Conservation (phyloP, 179 eudicot genomes). For the Nepenthes alata region DNA sequence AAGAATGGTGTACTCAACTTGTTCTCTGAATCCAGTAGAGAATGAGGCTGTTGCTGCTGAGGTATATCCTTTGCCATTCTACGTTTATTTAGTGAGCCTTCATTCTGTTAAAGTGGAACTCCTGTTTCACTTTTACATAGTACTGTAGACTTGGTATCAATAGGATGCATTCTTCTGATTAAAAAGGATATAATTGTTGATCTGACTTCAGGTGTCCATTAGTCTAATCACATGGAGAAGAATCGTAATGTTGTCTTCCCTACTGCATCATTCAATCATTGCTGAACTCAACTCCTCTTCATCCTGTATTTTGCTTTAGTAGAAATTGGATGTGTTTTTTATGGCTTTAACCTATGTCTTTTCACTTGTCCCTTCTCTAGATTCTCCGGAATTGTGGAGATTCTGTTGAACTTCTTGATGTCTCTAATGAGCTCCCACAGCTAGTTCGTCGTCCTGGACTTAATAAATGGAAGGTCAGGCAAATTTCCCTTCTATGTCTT, state of each 20-base stretch:
- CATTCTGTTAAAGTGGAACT: neutral
- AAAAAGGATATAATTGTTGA: neutral
- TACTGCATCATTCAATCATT: neutral
- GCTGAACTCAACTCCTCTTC: neutral
- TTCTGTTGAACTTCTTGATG: conserved; percentile 83
- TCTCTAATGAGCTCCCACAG: conserved; percentile 78
- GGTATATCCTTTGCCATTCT: conserved; percentile 26
- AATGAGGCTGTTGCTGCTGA: conserved; percentile 95
- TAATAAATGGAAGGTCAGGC: conserved; percentile 82
- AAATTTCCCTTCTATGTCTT: neutral
- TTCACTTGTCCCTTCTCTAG: conserved; percentile 22
- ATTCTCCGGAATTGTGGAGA: conserved; percentile 73
- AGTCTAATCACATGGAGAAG: neutral
- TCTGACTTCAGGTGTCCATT: neutral
- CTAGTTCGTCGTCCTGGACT: conserved; percentile 89
- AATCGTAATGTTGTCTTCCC: neutral
- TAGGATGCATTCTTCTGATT: too few species aligned
- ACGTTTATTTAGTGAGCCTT: neutral
- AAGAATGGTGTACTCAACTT: conserved; percentile 86
- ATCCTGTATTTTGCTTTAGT: neutral
- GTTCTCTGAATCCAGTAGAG: conserved; percentile 98
- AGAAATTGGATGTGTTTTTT: neutral
- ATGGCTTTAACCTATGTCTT: neutral
- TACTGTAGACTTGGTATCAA: too few species aligned
- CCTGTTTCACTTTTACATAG: too few species aligned